Evolutionary conservation across 179 eudicot genomes (phyloP), one percentile per base, ranked within the genome.

Genomic region (Silene vulgaris): DNA sequence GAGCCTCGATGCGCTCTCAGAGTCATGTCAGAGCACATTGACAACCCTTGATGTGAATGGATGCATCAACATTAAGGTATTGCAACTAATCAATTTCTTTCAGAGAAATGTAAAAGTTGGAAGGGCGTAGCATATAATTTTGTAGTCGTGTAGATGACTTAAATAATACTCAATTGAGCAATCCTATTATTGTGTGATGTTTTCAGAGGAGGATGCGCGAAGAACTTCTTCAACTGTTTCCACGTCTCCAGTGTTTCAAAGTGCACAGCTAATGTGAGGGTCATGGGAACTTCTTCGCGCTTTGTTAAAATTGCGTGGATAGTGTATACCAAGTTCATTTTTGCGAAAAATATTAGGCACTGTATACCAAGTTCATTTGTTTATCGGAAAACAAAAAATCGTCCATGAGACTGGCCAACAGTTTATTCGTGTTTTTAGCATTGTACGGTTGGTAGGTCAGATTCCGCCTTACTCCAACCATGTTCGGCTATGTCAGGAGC

Each of bases 1-100:
- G 78, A 88, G 96, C 83, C 69, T 94, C 73, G 91, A 85, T 81
- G 88, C 87, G 37, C 88, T 94, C 43, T 84, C 97, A 48, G 73
- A 70, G 69, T 88, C 82, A 82, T 92, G 96, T 85, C 84, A 91
- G 57, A 74, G 73, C 28, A 88, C 95, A 28, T 59, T 94, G 64
- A 86, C 87, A 62, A 94, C 98, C 30, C 92, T 94, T 35, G 98
- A 94, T 83, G 97, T 94, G 78, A 94, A 94, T 81, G 98, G 98
- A 52, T 94, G 98, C 82, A 84, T 87, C 26, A 91, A 91, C 85
- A 88, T 94, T 77, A 89, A 94, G 97, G 98, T 91, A 83, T 11
- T 45, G 3, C 14, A 45, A 45, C 14, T 45, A 45, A 9, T 45
- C 52, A 9, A 45, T 1, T 45, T 1, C 50, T 45, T 45, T 45